Base-by-base conservation (phyloP, 1,284 basidiomycete species). In the Apiotrichum siamense region DNA sequence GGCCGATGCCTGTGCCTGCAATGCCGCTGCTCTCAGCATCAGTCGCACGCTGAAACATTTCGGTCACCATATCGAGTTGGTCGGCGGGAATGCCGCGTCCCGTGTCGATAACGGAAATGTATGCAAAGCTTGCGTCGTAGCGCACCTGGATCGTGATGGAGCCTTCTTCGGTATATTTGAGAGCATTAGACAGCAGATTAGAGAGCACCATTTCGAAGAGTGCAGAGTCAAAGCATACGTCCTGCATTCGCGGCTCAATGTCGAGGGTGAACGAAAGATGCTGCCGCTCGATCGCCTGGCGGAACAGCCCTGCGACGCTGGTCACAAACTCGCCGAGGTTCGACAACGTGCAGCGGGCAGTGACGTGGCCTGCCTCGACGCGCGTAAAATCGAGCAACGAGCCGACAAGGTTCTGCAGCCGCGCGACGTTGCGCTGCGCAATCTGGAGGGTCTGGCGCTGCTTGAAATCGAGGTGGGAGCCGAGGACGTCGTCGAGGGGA, bases 281-380 rank as follows among this genome's bases (percentile, higher is more conserved):
- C 7, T 57, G 44, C 17, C 57, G 49, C 41, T 70, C 65, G 3
- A 69, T 59, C 0, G 69, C 62, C 0, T 64, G 61, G 2, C 69
- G 57, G 65, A 77, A 78, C 3, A 77, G 58, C 1, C 59, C 50
- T 1, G 73, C 70, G 0, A 78, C 62, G 18, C 76, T 70, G 1
- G 51, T 27, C 1, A 74, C 66, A 29, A 73, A 65, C 3, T 47
- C 46, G 31, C 68, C 65, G 10, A 78, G 59, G 31, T 73, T 59
- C 9, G 63, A 58, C 0, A 72, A 70, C 7, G 66, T 57, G 49
- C 73, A 77, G 17, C 59, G 60, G 2, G 68, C 72, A 15, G 60
- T 55, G 26, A 75, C 54, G 7, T 60, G 54, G 3, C 72, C 72
- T 0, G 71, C 65, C 50, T 73, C 72, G 15, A 74, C 54, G 10